phyloP scores from a whole-genome alignment of 2,329 filamentous ascomycete genomes.

The Calonectria montana region DNA sequence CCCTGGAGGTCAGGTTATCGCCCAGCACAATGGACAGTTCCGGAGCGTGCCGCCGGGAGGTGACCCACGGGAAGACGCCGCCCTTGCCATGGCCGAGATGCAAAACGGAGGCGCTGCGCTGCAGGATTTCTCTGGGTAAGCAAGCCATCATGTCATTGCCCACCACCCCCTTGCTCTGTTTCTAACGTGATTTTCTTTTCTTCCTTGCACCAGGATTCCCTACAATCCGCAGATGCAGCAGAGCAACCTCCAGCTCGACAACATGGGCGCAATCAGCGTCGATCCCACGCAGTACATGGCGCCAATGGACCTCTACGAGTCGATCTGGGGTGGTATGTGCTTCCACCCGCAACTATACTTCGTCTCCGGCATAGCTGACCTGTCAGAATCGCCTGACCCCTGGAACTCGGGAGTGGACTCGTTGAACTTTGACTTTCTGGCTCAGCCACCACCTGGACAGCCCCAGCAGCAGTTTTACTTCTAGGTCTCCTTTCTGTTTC shows the following conservation, averaged over 20 bases:
- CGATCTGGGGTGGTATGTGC: conserved; percentile 73
- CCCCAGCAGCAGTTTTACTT: conserved; percentile 70
- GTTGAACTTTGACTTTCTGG: conserved; percentile 71
- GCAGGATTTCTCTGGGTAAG: conserved; percentile 58
- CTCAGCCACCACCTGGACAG: conserved; percentile 69
- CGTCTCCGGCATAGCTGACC: conserved; percentile 25
- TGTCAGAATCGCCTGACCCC: conserved; percentile 68
- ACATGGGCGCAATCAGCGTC: conserved; percentile 61
- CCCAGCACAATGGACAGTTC: conserved; percentile 40
- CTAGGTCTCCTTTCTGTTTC: conserved; percentile 40
- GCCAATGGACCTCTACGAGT: conserved; percentile 75
- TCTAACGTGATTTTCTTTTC: conserved; percentile 25
- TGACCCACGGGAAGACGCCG: conserved; percentile 70
- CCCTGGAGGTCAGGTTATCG: conserved; percentile 35
- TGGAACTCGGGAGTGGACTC: conserved; percentile 67
- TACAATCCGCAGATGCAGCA: conserved; percentile 53
- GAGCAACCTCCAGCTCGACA: conserved; percentile 52
- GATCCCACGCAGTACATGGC: conserved; percentile 71
- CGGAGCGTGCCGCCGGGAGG: conserved; percentile 46
- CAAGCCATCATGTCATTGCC: not conserved
- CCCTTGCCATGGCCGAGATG: conserved; percentile 73
- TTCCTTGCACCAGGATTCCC: conserved; percentile 43
- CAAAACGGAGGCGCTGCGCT: conserved; percentile 65
- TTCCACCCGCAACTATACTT: conserved; percentile 11
- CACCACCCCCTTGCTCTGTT: not conserved